These are phyloP conservation scores for Mayamaea pseudoterrestris DNA, from an alignment of 108 stramenopile species.

Conservation along the genomic window DNA sequence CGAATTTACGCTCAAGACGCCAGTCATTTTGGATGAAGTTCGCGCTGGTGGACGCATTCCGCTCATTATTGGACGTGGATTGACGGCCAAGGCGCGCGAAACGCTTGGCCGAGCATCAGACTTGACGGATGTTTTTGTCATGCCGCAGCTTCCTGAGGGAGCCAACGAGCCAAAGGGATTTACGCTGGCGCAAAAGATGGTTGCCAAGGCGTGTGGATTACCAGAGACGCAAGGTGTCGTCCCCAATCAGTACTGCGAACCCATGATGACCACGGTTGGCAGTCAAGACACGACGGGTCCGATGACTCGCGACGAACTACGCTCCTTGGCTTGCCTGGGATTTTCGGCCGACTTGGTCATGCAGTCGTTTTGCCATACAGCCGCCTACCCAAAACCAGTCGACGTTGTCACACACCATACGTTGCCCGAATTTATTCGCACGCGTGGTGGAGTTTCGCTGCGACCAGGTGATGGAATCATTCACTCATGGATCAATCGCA, in stretches of 20 bases:
- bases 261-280: constrained; percentile 92
- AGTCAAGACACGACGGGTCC: constrained; percentile 95
- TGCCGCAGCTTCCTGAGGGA: constrained; percentile 52
- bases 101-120: constrained; percentile 61
- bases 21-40: constrained; percentile 89
- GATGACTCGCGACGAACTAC: constrained; percentile 94
- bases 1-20: constrained; percentile 81
- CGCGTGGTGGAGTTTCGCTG: constrained; percentile 88
- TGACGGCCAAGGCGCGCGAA: constrained; percentile 82
- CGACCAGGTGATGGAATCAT: constrained; percentile 95
- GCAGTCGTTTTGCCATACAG: constrained; percentile 96
- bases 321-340: constrained; percentile 86
- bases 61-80: constrained; percentile 86
- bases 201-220: constrained; percentile 83
- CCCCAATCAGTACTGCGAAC: constrained; percentile 92
- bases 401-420: constrained; percentile 95
- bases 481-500: constrained; percentile 94
- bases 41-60: constrained; percentile 93
- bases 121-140: constrained; percentile 63
- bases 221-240: constrained; percentile 55
- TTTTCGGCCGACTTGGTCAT: constrained; percentile 92
- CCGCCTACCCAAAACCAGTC: constrained; percentile 95
- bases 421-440: constrained; percentile 92
- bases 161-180: constrained; percentile 57
- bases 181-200: constrained; percentile 95